Conservation (phyloP, 2,329 filamentous ascomycete species). For the Paecilomyces formosus region DNA sequence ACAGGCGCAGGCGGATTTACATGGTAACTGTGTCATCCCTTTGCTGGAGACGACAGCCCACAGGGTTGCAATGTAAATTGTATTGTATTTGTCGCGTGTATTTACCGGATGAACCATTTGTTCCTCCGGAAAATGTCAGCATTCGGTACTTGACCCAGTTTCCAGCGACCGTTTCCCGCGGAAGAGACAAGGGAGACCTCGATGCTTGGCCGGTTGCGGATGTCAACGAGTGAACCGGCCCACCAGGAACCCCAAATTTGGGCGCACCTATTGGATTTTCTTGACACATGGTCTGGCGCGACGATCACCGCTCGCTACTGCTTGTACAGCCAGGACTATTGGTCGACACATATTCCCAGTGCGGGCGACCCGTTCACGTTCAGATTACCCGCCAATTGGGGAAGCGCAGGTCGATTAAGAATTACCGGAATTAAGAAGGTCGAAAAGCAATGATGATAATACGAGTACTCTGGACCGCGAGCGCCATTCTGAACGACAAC, state of each 20-base stretch:
- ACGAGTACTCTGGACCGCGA: no score
- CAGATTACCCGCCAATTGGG: not conserved
- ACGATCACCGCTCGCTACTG: not conserved
- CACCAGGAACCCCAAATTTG: not conserved
- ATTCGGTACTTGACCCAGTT: not conserved
- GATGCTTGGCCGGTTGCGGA: not conserved
- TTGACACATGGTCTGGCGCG: not conserved
- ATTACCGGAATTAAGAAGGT: not conserved
- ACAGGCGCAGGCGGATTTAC: not conserved
- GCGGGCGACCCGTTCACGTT: not conserved
- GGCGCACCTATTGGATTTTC: not conserved
- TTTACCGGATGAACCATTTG: not conserved
- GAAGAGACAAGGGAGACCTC: not conserved
- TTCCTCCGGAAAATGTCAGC: not conserved
- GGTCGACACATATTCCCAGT: not conserved
- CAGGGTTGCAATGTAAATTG: not conserved
- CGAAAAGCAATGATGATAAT: not conserved
- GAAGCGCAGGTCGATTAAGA: not conserved
- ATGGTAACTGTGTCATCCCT: not conserved
- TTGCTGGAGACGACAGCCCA: not conserved
- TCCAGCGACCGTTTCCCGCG: not conserved
- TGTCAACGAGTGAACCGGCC: not conserved
- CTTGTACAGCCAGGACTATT: not conserved
- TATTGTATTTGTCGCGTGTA: not conserved
- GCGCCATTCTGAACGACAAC: no score